phyloP scores from a whole-genome alignment of 1,284 basidiomycete genomes.

The Trichosporon sp. region DNA sequence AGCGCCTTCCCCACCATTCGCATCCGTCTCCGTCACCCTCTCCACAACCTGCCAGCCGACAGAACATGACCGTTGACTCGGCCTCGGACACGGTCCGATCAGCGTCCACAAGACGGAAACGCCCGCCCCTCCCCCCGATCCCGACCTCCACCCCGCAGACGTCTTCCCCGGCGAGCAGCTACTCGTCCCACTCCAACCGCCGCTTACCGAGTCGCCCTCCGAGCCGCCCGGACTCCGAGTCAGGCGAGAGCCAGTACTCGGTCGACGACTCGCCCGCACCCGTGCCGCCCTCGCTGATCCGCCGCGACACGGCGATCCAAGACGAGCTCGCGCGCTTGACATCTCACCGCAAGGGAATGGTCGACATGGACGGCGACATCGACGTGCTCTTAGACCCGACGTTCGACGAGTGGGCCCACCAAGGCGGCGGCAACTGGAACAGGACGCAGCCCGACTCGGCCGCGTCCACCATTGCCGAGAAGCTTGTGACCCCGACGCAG shows the following conservation, averaged over 20 bases:
- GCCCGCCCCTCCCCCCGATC: not conserved
- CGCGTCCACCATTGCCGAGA: slow-evolving; percentile 1
- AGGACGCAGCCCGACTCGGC: not conserved
- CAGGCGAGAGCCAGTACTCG: slow-evolving; percentile 23
- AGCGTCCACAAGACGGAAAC: not conserved
- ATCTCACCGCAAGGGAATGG: slow-evolving; percentile 7
- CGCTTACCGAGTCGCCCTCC: not conserved
- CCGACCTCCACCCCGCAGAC: not conserved
- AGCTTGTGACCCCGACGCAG: slow-evolving; percentile 12
- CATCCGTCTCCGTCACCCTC: not conserved
- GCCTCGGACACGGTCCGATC: slow-evolving; percentile 6
- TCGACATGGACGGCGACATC: slow-evolving; percentile 16
- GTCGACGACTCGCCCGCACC: slow-evolving; percentile 11
- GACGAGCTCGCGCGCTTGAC: not conserved
- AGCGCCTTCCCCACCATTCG: not conserved
- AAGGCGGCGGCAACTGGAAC: slow-evolving; percentile 9
- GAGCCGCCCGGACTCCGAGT: slow-evolving; percentile 8
- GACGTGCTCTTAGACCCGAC: slow-evolving; percentile 13
- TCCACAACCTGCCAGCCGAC: not conserved
- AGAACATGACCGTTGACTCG: not conserved
- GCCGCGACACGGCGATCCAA: not conserved
- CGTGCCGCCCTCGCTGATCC: not conserved
- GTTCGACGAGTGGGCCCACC: slow-evolving; percentile 17
- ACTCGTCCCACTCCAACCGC: not conserved
- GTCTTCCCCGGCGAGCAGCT: not conserved